These are phyloP conservation scores for Tephrocybe rancida DNA, from an alignment of 768 basidiomycete species.

Conservation along the genomic window DNA sequence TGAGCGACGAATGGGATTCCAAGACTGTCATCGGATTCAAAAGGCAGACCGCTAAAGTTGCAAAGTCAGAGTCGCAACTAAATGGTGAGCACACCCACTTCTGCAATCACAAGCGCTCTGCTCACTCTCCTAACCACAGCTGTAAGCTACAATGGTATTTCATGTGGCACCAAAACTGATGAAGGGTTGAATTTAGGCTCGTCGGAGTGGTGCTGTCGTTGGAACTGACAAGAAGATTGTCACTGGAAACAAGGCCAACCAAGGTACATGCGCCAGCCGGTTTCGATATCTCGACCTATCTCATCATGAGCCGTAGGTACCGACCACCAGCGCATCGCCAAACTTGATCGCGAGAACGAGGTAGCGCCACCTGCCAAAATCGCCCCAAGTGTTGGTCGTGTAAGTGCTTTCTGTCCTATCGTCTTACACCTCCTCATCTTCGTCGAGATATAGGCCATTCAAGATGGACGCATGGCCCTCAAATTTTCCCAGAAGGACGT, in stretches of 20 bases:
- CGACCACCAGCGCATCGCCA: constrained; percentile 92
- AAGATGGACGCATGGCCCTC: constrained; percentile 75
- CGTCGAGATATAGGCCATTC: constrained; percentile 86
- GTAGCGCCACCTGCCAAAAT: constrained; percentile 91
- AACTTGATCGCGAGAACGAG: constrained; percentile 94
- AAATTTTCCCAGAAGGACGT: constrained; percentile 90
- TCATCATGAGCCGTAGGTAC: constrained; percentile 54
- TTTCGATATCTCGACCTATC: not conserved
- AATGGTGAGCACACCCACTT: constrained; percentile 42
- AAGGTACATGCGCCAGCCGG: constrained; percentile 44
- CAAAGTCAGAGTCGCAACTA: constrained; percentile 59
- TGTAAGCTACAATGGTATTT: constrained; percentile 40
- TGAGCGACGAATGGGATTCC: constrained; percentile 71
- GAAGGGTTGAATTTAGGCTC: constrained; percentile 50
- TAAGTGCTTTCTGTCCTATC: constrained; percentile 29
- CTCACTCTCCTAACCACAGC: constrained; percentile 41
- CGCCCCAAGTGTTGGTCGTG: constrained; percentile 70
- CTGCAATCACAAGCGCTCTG: not conserved
- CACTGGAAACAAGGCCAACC: constrained; percentile 75
- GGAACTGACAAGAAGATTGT: constrained; percentile 82
- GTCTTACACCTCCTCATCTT: too few species aligned
- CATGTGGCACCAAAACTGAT: constrained; percentile 1
- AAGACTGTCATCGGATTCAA: constrained; percentile 76
- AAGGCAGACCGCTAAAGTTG: constrained; percentile 61
- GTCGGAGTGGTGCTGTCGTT: constrained; percentile 74